Evolutionary conservation across 2,329 filamentous ascomycete species (phyloP).

Genomic region (Xylariaceae sp.): DNA sequence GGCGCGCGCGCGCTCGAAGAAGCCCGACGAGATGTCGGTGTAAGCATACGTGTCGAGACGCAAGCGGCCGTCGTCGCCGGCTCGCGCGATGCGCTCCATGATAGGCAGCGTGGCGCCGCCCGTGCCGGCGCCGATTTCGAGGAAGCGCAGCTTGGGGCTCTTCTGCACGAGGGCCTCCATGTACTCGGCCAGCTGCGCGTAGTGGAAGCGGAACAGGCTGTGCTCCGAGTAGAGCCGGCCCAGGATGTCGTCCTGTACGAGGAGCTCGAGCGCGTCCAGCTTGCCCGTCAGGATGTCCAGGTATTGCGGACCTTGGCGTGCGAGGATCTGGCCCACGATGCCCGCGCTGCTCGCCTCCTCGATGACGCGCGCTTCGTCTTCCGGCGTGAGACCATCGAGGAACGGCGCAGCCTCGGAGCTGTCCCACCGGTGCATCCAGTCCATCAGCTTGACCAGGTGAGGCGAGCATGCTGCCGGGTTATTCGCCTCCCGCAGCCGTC

Average conservation of each 20-base stretch:
- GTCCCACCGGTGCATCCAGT: too few relatives aligned
- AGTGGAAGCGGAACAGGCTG: conserved; percentile 2
- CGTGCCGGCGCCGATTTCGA: conserved; percentile 13
- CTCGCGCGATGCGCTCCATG: conserved; percentile 21
- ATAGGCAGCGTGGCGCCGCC: conserved; percentile 9
- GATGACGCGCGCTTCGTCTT: too few relatives aligned
- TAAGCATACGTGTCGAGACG: conserved; percentile 21
- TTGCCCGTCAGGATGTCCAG: conserved; percentile 5
- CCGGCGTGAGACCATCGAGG: too few relatives aligned
- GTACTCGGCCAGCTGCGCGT: conserved; percentile 8
- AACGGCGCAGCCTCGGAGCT: too few relatives aligned
- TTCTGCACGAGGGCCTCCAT: conserved; percentile 7
- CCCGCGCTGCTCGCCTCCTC: too few relatives aligned
- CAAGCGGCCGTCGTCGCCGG: not conserved
- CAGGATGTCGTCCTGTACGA: conserved; percentile 7
- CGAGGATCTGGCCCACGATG: conserved; percentile 4
- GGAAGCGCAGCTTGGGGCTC: conserved; percentile 5
- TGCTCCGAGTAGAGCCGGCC: conserved; percentile 4
- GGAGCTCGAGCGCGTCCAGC: conserved; percentile 5
- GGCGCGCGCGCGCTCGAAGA: conserved; percentile 28
- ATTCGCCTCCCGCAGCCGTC: too few relatives aligned
- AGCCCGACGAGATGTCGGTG: conserved; percentile 33
- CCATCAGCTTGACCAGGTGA: too few relatives aligned
- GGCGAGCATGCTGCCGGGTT: too few relatives aligned
- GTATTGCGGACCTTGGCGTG: conserved; percentile 4